Percentiles rank a stretch among this genome's conserved stretches.
Evolutionary conservation across 306 rosid species (phyloP).

Genomic region (Fagus sylvatica): DNA sequence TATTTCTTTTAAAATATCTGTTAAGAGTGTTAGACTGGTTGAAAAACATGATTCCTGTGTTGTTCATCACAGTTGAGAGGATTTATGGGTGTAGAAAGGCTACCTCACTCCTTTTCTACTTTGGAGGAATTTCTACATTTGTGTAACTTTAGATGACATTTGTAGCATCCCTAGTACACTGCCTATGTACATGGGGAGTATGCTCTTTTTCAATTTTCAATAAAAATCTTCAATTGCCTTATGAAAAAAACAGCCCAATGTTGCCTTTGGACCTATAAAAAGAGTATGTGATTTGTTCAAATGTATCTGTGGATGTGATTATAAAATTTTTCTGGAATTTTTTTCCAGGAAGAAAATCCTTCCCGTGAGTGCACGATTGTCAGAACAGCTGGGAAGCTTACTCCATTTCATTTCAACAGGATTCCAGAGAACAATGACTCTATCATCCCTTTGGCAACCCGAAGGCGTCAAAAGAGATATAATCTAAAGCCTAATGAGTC

Average conservation of each 20-base stretch:
- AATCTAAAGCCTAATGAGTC: conserved; percentile 69
- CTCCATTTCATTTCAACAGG: conserved; percentile 86
- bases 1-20: conserved; percentile 3
- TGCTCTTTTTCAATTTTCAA: too few species aligned
- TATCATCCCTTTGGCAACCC: conserved; percentile 69
- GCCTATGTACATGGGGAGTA: too few species aligned
- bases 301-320: neutral
- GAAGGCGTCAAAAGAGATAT: conserved; percentile 85
- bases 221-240: too few species aligned
- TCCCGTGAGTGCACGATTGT: conserved; percentile 90
- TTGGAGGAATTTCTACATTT: too few species aligned
- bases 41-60: neutral
- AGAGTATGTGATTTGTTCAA: neutral
- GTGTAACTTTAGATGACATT: too few species aligned
- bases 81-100: neutral
- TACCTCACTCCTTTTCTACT: too few species aligned
- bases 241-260: conserved; percentile 12
- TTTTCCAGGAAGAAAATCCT: conserved; percentile 85
- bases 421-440: conserved; percentile 69
- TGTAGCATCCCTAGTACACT: too few species aligned
- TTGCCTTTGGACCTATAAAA: neutral
- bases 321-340: too few species aligned
- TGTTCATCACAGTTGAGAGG: neutral
- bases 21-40: neutral
- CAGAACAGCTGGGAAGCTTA: conserved; percentile 94